These are phyloP conservation scores for Citrullus amarus DNA, from an alignment of 306 rosid species.

Conservation along the genomic window DNA sequence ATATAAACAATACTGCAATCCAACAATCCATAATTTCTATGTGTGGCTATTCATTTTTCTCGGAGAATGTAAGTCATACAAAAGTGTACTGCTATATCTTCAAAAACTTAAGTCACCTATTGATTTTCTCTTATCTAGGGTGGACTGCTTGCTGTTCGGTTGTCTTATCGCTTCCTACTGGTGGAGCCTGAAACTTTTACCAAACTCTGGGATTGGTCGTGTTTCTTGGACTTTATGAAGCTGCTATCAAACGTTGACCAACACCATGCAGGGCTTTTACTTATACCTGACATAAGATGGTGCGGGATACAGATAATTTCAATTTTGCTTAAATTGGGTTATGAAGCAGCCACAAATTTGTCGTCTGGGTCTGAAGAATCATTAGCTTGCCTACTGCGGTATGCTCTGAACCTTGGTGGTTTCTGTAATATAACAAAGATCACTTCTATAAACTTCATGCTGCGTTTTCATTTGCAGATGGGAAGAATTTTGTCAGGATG, in stretches of 20 bases:
- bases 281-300: conserved; percentile 48
- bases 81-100: neutral
- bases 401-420: conserved; percentile 18
- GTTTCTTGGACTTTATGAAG: conserved; percentile 39
- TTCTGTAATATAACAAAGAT: conserved; percentile 1
- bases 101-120: neutral
- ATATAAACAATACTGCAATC: neutral
- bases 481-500: conserved; percentile 73
- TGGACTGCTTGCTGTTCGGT: conserved; percentile 34
- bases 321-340: conserved; percentile 43
- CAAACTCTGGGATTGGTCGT: conserved; percentile 74
- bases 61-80: neutral
- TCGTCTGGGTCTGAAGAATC: conserved; percentile 37
- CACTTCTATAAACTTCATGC: neutral
- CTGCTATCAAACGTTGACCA: conserved; percentile 17
- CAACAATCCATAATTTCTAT: neutral
- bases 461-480: conserved; percentile 43
- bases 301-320: conserved; percentile 42
- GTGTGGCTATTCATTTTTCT: neutral
- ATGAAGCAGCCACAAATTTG: conserved; percentile 27
- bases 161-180: conserved; percentile 63
- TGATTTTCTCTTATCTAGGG: conserved; percentile 19
- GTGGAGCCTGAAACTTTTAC: conserved; percentile 40
- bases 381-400: conserved; percentile 53
- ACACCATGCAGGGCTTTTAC: neutral